phyloP scores from a whole-genome alignment of 768 basidiomycete genomes.

The Fistulinella prunicolor region DNA sequence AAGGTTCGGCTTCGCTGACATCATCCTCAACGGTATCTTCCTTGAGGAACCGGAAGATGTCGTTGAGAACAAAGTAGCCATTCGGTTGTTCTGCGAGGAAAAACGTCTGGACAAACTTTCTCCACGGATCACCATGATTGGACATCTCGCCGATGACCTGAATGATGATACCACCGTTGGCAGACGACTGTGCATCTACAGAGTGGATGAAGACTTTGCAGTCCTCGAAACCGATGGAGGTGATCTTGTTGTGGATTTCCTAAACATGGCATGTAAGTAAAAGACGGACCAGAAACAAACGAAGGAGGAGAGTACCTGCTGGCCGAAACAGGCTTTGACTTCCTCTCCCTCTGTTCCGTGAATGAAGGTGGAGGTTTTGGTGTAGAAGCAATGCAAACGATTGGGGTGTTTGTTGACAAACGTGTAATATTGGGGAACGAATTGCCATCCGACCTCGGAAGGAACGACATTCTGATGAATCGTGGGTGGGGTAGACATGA shows the following conservation, averaged over 20 bases:
- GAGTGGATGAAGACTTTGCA: constrained; percentile 99
- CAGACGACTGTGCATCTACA: constrained; percentile 95
- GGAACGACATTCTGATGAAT: constrained; percentile 70
- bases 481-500: constrained; percentile 43
- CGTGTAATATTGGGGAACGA: constrained; percentile 98
- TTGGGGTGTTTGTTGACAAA: constrained; percentile 97
- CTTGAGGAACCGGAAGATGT: constrained; percentile 99
- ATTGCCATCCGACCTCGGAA: constrained; percentile 98
- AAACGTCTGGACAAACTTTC: constrained; percentile 99
- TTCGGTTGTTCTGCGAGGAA: constrained; percentile 99
- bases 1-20: constrained; percentile 45
- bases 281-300: constrained; percentile 5
- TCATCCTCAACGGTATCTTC: constrained; percentile 90
- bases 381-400: constrained; percentile 98
- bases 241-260: constrained; percentile 98
- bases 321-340: constrained; percentile 81
- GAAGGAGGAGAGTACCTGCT: constrained; percentile 61
- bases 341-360: constrained; percentile 99
- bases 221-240: constrained; percentile 88
- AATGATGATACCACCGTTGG: constrained; percentile 95
- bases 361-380: constrained; percentile 94
- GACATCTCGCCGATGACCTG: constrained; percentile 99
- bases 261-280: constrained; percentile 31
- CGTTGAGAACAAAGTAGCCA: constrained; percentile 99
- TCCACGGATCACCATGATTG: constrained; percentile 88